phyloP scores from a whole-genome alignment of 208 protist genomes.

The Leishmania tarentolae region DNA sequence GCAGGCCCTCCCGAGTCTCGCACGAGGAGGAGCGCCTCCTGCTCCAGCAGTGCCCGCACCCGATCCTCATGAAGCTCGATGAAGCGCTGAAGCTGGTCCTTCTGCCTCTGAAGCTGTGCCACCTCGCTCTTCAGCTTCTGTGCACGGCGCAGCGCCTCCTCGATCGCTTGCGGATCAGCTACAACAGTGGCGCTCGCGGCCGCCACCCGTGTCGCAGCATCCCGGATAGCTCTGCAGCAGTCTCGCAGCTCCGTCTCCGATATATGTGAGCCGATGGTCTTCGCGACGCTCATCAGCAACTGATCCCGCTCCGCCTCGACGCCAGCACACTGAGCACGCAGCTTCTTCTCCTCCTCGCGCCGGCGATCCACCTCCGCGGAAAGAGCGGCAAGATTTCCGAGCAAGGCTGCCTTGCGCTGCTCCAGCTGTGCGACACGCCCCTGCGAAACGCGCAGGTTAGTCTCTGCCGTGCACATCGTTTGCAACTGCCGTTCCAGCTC shows the following conservation, averaged over 20 bases:
- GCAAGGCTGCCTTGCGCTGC: slow-evolving; percentile 40
- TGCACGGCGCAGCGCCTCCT: slow-evolving; percentile 52
- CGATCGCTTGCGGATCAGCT: slow-evolving; percentile 62
- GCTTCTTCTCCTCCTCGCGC: slow-evolving; percentile 56
- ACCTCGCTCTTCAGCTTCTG: slow-evolving; percentile 81
- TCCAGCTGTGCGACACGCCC: slow-evolving; percentile 63
- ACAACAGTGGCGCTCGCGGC: slow-evolving; percentile 67
- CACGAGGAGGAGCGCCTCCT: slow-evolving; percentile 36
- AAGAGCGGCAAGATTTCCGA: slow-evolving; percentile 48
- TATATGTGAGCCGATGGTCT: slow-evolving; percentile 14
- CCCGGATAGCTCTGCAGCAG: slow-evolving; percentile 55
- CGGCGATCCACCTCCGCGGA: slow-evolving; percentile 52
- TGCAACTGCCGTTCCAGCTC: slow-evolving; percentile 45
- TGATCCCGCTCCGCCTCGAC: slow-evolving; percentile 73
- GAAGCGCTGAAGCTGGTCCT: slow-evolving; percentile 72
- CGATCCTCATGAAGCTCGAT: slow-evolving; percentile 67
- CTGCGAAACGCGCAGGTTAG: slow-evolving; percentile 41
- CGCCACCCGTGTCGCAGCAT: slow-evolving; percentile 54
- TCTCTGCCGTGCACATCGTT: slow-evolving; percentile 42
- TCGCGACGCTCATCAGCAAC: slow-evolving; percentile 38
- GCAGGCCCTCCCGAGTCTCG: background rate
- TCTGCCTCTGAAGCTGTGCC: slow-evolving; percentile 66
- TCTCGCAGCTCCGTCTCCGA: slow-evolving; percentile 40
- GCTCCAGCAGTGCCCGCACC: slow-evolving; percentile 54
- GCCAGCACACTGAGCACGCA: slow-evolving; percentile 57